A percentile compares a stretch with the other conserved stretches of the same genome.
Evolutionary conservation across 2,329 filamentous ascomycete species (phyloP).

Genomic region (Exophiala mesophila): DNA sequence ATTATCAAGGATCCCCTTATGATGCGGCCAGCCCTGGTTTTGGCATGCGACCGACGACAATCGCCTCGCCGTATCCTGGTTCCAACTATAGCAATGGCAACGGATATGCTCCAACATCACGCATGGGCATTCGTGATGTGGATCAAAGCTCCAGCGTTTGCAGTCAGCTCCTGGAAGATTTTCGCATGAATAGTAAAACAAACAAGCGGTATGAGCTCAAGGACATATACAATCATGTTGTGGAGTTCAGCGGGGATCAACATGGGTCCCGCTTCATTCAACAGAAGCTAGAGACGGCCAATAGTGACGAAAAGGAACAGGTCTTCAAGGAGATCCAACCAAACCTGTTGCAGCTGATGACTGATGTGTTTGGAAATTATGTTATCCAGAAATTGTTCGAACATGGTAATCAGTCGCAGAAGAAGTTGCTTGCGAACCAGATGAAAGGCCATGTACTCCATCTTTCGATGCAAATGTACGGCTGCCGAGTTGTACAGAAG

Average conservation of each 20-base stretch:
- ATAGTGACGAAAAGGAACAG: slow-evolving; percentile 90
- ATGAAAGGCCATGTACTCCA: slow-evolving; percentile 82
- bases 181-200: slow-evolving; percentile 67
- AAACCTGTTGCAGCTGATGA: slow-evolving; percentile 85
- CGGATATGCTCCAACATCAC: slow-evolving; percentile 7
- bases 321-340: slow-evolving; percentile 82
- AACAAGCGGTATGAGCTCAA: slow-evolving; percentile 76
- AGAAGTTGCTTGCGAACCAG: slow-evolving; percentile 74
- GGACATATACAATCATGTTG: slow-evolving; percentile 81
- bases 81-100: slow-evolving; percentile 20
- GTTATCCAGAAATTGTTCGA: slow-evolving; percentile 98
- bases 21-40: slow-evolving; percentile 31
- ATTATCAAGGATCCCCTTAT: slow-evolving; percentile 31
- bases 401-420: slow-evolving; percentile 89
- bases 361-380: slow-evolving; percentile 95
- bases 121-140: slow-evolving; percentile 10
- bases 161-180: slow-evolving; percentile 73
- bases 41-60: slow-evolving; percentile 30
- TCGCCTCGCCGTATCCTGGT: slow-evolving; percentile 36
- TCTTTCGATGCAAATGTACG: slow-evolving; percentile 83
- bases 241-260: slow-evolving; percentile 94
- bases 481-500: slow-evolving; percentile 94
- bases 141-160: slow-evolving; percentile 35
- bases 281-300: slow-evolving; percentile 82
- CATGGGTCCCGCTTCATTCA: slow-evolving; percentile 95